phyloP scores from a whole-genome alignment of 805 yeast genomes.

The Metschnikowia aberdeeniae region DNA sequence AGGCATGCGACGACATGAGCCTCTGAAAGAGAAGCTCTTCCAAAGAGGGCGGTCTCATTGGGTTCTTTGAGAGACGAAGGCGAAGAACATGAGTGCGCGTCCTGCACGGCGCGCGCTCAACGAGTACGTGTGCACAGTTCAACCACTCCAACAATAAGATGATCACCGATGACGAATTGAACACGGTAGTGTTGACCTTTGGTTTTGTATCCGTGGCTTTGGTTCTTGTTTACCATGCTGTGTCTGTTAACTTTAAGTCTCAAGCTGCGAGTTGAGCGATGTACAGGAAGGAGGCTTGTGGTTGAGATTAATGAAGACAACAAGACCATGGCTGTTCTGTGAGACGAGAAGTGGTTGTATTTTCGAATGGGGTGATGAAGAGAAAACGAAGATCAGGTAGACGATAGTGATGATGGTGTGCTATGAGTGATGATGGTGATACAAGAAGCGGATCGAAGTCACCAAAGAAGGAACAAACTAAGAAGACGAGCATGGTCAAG shows the following conservation, averaged over 20 bases:
- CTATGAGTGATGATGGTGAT: no score
- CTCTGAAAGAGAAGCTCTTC: slow-evolving; percentile 27
- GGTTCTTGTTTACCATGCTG: slow-evolving; percentile 67
- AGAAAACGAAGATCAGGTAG: no score
- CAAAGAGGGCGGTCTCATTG: slow-evolving; percentile 12
- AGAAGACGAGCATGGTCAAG: no score
- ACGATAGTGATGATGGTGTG: no score
- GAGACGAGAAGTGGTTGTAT: no score
- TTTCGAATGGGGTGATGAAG: no score
- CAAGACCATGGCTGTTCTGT: no score
- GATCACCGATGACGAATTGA: slow-evolving; percentile 82
- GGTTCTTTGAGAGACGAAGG: neutral
- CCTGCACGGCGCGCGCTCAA: slow-evolving; percentile 5
- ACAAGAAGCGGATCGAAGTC: no score
- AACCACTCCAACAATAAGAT: slow-evolving; percentile 32
- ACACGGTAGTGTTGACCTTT: slow-evolving; percentile 64
- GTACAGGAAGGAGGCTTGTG: no score
- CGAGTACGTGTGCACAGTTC: slow-evolving; percentile 3
- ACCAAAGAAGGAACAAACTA: no score
- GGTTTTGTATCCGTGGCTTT: slow-evolving; percentile 71
- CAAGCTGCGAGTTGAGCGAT: neutral
- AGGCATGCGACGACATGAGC: slow-evolving; percentile 54
- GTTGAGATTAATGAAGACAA: no score
- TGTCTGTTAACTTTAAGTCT: slow-evolving; percentile 45
- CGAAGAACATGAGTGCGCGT: neutral